These are phyloP conservation scores for Pseudogymnoascus sp. DNA, from an alignment of 2,329 filamentous ascomycete genomes.

Conservation along the genomic window DNA sequence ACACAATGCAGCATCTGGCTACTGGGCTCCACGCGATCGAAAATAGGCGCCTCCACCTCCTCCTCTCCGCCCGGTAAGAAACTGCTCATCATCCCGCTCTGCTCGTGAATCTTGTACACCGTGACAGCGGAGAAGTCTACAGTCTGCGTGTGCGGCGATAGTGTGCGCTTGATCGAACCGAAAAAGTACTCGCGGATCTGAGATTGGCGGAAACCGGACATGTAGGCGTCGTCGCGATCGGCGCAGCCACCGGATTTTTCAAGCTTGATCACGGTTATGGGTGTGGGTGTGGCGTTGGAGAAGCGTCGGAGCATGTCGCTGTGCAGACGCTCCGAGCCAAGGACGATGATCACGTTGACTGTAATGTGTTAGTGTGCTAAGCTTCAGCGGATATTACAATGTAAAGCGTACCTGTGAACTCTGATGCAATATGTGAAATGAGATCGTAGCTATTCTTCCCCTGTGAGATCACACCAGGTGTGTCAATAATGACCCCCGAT, in stretches of 20 bases:
- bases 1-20: constrained; percentile 70
- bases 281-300: constrained; percentile 52
- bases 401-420: constrained; percentile 50
- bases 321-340: constrained; percentile 72
- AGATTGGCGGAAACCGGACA: constrained; percentile 66
- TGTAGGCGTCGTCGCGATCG: constrained; percentile 64
- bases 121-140: constrained; percentile 68
- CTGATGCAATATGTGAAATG: constrained; percentile 70
- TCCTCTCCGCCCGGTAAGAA: constrained; percentile 30
- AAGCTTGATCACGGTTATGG: constrained; percentile 68
- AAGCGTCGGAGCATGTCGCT: constrained; percentile 69
- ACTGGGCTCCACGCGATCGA: constrained; percentile 59
- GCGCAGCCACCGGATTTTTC: constrained; percentile 82
- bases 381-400: not conserved
- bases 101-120: constrained; percentile 62
- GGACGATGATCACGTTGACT: constrained; percentile 73
- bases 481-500: constrained; percentile 81
- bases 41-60: constrained; percentile 32
- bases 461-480: constrained; percentile 60
- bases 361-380: constrained; percentile 11
- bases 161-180: constrained; percentile 64
- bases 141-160: constrained; percentile 83
- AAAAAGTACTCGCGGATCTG: constrained; percentile 93
- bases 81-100: constrained; percentile 24
- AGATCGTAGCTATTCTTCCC: constrained; percentile 65